Evolutionary conservation across 2,329 filamentous ascomycete species (phyloP).

Genomic region (Colletotrichum sp.): DNA sequence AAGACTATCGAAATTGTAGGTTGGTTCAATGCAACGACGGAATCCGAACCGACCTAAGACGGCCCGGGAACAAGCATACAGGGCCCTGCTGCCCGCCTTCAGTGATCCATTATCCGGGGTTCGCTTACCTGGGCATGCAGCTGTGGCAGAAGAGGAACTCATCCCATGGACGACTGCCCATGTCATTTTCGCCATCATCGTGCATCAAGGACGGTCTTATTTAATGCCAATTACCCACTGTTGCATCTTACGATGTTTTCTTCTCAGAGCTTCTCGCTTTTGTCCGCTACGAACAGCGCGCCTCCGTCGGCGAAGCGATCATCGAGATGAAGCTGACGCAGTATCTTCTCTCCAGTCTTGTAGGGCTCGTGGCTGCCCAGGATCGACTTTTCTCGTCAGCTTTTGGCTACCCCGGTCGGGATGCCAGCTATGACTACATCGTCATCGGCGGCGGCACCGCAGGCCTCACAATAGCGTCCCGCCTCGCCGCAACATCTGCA

Average conservation of each 20-base stretch:
- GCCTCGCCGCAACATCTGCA: conserved; percentile 34
- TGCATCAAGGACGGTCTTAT: background rate
- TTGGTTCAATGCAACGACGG: background rate
- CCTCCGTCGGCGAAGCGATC: background rate
- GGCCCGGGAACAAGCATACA: background rate
- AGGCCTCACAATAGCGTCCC: conserved; percentile 36
- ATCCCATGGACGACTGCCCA: background rate
- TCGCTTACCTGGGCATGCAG: background rate
- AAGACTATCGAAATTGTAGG: conserved; percentile 1
- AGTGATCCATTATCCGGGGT: background rate
- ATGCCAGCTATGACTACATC: conserved; percentile 23
- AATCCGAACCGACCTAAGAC: background rate
- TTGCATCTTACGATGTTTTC: background rate
- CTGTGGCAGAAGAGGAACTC: background rate
- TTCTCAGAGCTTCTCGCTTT: background rate
- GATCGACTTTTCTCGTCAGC: conserved; percentile 11
- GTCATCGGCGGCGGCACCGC: conserved; percentile 44
- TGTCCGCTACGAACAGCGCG: background rate
- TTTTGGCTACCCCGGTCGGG: conserved; percentile 20
- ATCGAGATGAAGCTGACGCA: background rate
- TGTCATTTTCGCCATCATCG: background rate
- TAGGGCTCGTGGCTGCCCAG: background rate
- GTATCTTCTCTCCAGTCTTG: background rate
- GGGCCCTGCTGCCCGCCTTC: background rate
- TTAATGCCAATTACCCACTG: background rate